Percentiles rank a stretch among this genome's conserved stretches.
These are phyloP conservation scores for Turritis glabra DNA, from an alignment of 345 rosid genomes.

Conservation along the genomic window DNA sequence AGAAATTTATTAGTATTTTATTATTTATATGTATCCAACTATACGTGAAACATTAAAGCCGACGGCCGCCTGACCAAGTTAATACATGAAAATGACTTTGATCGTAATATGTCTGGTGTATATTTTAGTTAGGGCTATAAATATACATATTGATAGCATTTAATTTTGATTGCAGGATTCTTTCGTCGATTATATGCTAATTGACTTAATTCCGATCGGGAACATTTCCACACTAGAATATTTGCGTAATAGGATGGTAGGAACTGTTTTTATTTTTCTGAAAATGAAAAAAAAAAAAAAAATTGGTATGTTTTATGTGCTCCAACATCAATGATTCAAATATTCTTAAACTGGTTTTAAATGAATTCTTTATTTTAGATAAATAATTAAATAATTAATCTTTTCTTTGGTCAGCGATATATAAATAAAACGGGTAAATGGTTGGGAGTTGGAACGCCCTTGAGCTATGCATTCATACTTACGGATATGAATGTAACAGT, in stretches of 20 bases:
- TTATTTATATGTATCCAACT: background rate
- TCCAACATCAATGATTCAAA: too few relatives aligned
- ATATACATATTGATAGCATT: background rate
- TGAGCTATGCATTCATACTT: slow-evolving; percentile 12
- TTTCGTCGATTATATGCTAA: background rate
- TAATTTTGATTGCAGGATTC: background rate
- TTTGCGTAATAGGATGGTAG: too few relatives aligned
- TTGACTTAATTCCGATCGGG: background rate
- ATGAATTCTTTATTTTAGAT: too few relatives aligned
- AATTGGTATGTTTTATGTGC: too few relatives aligned
- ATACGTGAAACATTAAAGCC: background rate
- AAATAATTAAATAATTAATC: too few relatives aligned
- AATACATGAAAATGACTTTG: slow-evolving; percentile 9
- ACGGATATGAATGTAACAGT: background rate
- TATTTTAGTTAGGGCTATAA: background rate
- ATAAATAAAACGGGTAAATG: slow-evolving; percentile 6
- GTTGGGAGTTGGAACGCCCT: slow-evolving; percentile 28
- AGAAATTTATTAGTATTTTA: too few relatives aligned
- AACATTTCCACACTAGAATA: background rate
- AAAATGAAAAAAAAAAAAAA: too few relatives aligned
- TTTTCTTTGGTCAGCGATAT: slow-evolving; percentile 5
- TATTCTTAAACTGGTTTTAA: too few relatives aligned
- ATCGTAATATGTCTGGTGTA: background rate
- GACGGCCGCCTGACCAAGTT: slow-evolving; percentile 3
- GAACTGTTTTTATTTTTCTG: too few relatives aligned